Evolutionary conservation across 2,329 filamentous ascomycete species (phyloP), one percentile per base, ranked within the genome.

Genomic region (Cercospora sojina): DNA sequence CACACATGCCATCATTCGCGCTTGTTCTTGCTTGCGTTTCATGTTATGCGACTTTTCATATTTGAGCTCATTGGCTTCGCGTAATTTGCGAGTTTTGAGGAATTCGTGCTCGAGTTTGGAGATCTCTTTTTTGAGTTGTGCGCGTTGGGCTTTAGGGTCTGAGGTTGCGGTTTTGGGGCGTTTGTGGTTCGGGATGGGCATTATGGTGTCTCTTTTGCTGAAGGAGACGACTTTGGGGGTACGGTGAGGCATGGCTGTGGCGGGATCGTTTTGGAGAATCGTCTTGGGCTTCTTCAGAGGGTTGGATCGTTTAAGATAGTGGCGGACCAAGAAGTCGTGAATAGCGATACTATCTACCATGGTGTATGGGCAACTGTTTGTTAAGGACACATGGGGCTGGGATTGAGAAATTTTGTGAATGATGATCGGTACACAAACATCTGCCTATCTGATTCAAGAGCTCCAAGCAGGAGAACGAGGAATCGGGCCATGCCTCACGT

Each of bases 1-100:
- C 13, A 62, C 25, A 53, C 32, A 62, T 3, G 59, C 59, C 59
- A 53, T 62, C 59, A 62, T 51, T 3, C 59, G 25, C n/a, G 59
- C 59, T 41, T 53, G 59, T 20, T 62, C 59, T n/a, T 25, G 16
- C 27, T 38, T 51, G 1, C 20, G n/a, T 29, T 2, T 1, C 59
- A 62, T 62, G 5, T 51, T 23, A 4, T 62, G 59, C 1, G 16
- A 32, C 27, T 27, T 51, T 20, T 53, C 59, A n/a, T 62, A 62
- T 29, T 32, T 53, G 27, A 31, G 35, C 13, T 62, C 59, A 7
- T 55, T 49, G n/a, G 43, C 29, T 23, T 62, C 43, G 25, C 59
- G 59, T 13, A 43, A 35, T 32, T 29, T 47, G 6, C 49, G 59
- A n/a, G 43, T 62, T n/a, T 35, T 25, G 16, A 32, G 8, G 20